Base-by-base conservation (phyloP, 805 yeast genomes). In the Candida schatavii region DNA sequence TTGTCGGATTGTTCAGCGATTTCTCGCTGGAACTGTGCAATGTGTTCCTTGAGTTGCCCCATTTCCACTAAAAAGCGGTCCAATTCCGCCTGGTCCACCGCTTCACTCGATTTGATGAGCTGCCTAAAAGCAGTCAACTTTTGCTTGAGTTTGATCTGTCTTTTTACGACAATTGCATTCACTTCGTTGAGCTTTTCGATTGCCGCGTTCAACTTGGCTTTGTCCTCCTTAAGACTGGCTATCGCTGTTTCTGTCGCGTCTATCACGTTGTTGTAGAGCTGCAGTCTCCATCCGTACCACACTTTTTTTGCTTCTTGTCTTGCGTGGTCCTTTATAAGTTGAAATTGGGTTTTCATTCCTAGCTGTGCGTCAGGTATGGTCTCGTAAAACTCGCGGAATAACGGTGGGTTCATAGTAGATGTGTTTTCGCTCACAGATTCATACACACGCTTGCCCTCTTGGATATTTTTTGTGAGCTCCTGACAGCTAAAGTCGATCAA, bases 241-340 rank as follows among this genome's bases (percentile, higher is more conserved):
- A 32, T 39, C 5, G 42, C 39, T n/a, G 36, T 41, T 35, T 52
- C 49, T 17, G 69, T 47, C 30, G 66, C 66, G 14, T 49, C 56
- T 25, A 72, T 51, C 13, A 81, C 61, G 31, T 77, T 80, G 19
- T 65, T 62, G 4, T 75, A 52, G 36, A 80, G 68, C 46, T 77
- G 77, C 10, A 65, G 55, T 45, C 86, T 62, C 88, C 88, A 82
- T 38, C 72, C 74, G 48, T 76, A 77, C 86, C 87, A 82, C 0
- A 74, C 74, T 29, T 69, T 71, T 44, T 66, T 69, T 0, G 86
- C 78, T 50, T 76, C 77, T 23, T 71, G 64, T 23, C 79, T 65
- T 0, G 85, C 68, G 44, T 61, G 74, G 23, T 69, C 74, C 51
- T 78, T 78, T 33, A 81, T 61, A 10, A 72, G 44, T 44, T 70